A percentile compares a stretch with the other conserved stretches of the same genome.
These are phyloP conservation scores for Sporisorium sorghi DNA, from an alignment of 1,284 basidiomycete species.

Conservation along the genomic window DNA sequence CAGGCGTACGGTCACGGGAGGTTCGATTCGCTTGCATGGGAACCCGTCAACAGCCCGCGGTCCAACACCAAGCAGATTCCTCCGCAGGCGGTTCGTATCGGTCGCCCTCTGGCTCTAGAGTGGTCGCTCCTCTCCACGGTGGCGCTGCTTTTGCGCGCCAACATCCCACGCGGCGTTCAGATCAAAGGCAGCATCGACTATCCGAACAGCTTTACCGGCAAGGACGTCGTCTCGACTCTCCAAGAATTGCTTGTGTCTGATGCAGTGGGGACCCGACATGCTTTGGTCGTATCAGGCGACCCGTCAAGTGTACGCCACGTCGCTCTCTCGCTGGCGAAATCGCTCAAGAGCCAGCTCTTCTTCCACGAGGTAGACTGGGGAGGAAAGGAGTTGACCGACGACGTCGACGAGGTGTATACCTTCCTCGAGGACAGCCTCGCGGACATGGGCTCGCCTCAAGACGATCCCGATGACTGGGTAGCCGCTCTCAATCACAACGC, in stretches of 20 bases:
- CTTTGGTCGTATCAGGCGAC: slow-evolving; percentile 21
- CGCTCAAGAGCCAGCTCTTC: slow-evolving; percentile 89
- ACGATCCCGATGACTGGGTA: slow-evolving; percentile 39
- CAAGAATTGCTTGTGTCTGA: slow-evolving; percentile 43
- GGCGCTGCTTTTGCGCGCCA: slow-evolving; percentile 86
- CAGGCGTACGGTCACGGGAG: slow-evolving; percentile 29
- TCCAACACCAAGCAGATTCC: neutral
- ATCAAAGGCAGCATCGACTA: slow-evolving; percentile 72
- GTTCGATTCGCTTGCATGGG: slow-evolving; percentile 44
- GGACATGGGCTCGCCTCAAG: slow-evolving; percentile 19
- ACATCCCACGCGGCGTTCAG: slow-evolving; percentile 84
- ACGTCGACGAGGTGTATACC: slow-evolving; percentile 94
- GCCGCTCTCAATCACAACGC: slow-evolving; percentile 34
- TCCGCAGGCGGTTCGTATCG: slow-evolving; percentile 4
- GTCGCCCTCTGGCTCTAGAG: slow-evolving; percentile 71
- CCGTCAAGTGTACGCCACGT: slow-evolving; percentile 73
- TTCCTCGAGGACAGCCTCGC: slow-evolving; percentile 81
- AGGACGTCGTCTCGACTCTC: slow-evolving; percentile 62
- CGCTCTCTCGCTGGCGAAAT: slow-evolving; percentile 86
- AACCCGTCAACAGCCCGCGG: slow-evolving; percentile 31
- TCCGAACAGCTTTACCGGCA: slow-evolving; percentile 66
- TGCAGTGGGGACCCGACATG: slow-evolving; percentile 71
- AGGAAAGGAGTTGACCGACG: slow-evolving; percentile 82
- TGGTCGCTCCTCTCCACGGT: slow-evolving; percentile 87
- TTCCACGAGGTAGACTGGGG: slow-evolving; percentile 99